Conservation (phyloP, 2,329 filamentous ascomycete species). For the Aureobasidium sp. region DNA sequence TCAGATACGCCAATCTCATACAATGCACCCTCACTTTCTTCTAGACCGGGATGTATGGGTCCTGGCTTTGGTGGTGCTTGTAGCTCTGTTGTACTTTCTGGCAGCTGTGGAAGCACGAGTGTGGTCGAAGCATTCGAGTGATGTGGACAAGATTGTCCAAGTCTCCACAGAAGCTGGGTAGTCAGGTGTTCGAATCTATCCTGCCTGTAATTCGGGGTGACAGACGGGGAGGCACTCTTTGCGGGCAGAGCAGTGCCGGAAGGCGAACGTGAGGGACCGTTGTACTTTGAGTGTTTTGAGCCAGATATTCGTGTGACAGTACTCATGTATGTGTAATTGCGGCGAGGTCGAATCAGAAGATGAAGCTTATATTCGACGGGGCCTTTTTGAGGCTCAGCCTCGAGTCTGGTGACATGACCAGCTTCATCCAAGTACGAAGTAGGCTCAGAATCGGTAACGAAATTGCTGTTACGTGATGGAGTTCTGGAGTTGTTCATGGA, state of each 20-base stretch:
- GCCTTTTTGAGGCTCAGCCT: slow-evolving; percentile 86
- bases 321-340: slow-evolving; percentile 63
- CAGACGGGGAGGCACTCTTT: slow-evolving; percentile 33
- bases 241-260: slow-evolving; percentile 25
- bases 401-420: slow-evolving; percentile 58
- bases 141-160: slow-evolving; percentile 90
- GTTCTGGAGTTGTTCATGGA: background rate
- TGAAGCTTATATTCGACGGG: slow-evolving; percentile 97
- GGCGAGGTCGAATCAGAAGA: slow-evolving; percentile 68
- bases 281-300: slow-evolving; percentile 30
- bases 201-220: slow-evolving; percentile 64
- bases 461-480: background rate
- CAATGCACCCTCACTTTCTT: slow-evolving; percentile 85
- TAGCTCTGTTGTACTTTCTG: slow-evolving; percentile 56
- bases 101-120: slow-evolving; percentile 65
- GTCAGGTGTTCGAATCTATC: slow-evolving; percentile 83
- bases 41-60: slow-evolving; percentile 62
- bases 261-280: slow-evolving; percentile 23
- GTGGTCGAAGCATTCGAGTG: slow-evolving; percentile 73
- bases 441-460: background rate
- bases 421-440: slow-evolving; percentile 20
- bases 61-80: slow-evolving; percentile 46
- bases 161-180: slow-evolving; percentile 86
- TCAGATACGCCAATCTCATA: slow-evolving; percentile 97
- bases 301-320: slow-evolving; percentile 49